Conservation (phyloP, 805 yeast genomes). For the Kazachstania bromeliacearum region DNA sequence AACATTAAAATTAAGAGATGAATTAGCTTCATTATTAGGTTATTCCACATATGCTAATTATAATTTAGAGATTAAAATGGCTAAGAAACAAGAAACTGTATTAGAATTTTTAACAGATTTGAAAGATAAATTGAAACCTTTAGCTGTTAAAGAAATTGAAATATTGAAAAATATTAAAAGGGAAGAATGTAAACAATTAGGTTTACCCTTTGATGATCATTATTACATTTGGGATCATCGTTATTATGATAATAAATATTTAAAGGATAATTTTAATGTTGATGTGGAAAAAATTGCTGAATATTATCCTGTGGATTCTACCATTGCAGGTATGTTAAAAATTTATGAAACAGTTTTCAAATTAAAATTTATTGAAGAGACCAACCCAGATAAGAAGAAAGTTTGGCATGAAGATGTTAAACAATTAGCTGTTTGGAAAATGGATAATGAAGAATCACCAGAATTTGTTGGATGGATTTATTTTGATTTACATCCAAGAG, state of each 20-base stretch:
- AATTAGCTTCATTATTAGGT: slow-evolving; percentile 55
- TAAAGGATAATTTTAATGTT: slow-evolving; percentile 61
- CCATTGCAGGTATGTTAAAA: slow-evolving; percentile 58
- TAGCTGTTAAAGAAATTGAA: slow-evolving; percentile 47
- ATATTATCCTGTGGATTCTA: slow-evolving; percentile 64
- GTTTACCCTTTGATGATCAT: slow-evolving; percentile 33
- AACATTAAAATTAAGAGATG: slow-evolving; percentile 52
- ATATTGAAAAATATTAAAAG: slow-evolving; percentile 43
- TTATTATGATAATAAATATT: slow-evolving; percentile 53
- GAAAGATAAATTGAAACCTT: slow-evolving; percentile 45
- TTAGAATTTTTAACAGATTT: slow-evolving; percentile 54
- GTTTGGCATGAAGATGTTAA: slow-evolving; percentile 77
- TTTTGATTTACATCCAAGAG: slow-evolving; percentile 77
- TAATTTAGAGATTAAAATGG: slow-evolving; percentile 72
- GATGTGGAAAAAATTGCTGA: slow-evolving; percentile 66
- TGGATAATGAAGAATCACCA: slow-evolving; percentile 38
- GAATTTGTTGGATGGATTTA: slow-evolving; percentile 70
- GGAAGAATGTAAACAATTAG: slow-evolving; percentile 39
- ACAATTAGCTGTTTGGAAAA: slow-evolving; percentile 61
- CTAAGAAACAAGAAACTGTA: slow-evolving; percentile 56
- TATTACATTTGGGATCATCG: slow-evolving; percentile 67
- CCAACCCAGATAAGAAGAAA: slow-evolving; percentile 31
- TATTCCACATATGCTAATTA: slow-evolving; percentile 61
- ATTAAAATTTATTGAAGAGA: slow-evolving; percentile 51
- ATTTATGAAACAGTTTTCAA: slow-evolving; percentile 64